Base-by-base conservation (phyloP, 2,329 filamentous ascomycete species). In the Fusarium setosum region DNA sequence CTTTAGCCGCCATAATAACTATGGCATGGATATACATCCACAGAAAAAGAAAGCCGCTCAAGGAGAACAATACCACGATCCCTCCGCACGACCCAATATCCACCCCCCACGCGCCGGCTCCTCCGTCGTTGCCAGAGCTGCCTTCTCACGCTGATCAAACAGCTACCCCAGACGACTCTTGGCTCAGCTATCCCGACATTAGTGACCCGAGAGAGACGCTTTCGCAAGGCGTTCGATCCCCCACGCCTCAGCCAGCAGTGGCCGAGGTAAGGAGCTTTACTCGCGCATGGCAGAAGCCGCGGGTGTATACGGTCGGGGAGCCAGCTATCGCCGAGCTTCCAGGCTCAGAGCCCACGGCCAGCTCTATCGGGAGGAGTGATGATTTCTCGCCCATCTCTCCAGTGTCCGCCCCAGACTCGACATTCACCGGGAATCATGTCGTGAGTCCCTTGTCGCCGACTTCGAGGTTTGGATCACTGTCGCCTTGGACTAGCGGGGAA, bases 181-280 rank as follows among this genome's bases (percentile, higher is more conserved):
- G 62, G 67, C 37, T 57, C 21, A 59, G 60, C 10, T 61, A 50
- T 3, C 52, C 56, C 20, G 52, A 55, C 5, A n/a, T 54, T 11
- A 59, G 65, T n/a, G 67, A 73, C 12, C 61, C 61, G 7, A 59
- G 67, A 17, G 61, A 69, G 12, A 59, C 63, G 3, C 56, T 49
- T 17, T 73, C 69, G 13, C 63, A 56, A 15, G 65, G 63, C 2
- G 48, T 65, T 15, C 54, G 56, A 26, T 67, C 63, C 5, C 63
- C 70, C 5, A 72, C 70, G 8, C 70, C 70, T 8, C 71, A 64
- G 45, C 69, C 69, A 1, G 70, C 70, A 4, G 61, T 73, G 24
- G 70, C 70, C 11, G 70, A 73, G 54, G 52, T 65, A 4, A 63
- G 42, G 42, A 73, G 67, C 32, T 73, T 53, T 24, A 69, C 67